Conservation (phyloP, 2,329 filamentous ascomycete species). For the Diaporthe humulicola region DNA sequence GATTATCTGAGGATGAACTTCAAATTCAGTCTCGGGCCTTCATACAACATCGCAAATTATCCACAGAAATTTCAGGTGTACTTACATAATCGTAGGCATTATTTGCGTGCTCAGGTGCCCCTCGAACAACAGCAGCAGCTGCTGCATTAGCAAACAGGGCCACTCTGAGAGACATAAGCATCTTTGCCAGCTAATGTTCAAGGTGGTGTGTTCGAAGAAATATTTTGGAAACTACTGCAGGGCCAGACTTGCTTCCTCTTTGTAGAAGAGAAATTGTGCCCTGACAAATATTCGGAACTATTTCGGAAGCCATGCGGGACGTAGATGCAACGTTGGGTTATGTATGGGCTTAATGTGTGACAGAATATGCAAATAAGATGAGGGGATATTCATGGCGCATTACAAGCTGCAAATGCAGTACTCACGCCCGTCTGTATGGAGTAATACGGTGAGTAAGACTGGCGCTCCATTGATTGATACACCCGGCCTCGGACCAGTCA, state of each 20-base stretch:
- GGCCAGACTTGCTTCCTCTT: background rate
- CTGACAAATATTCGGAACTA: background rate
- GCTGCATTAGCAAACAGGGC: background rate
- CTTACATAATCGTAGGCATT: constrained; percentile 19
- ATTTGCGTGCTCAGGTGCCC: background rate
- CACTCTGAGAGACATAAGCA: background rate
- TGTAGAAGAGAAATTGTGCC: background rate
- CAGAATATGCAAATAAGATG: background rate
- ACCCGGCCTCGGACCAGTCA: background rate
- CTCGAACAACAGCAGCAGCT: background rate
- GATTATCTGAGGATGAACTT: background rate
- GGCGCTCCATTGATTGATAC: background rate
- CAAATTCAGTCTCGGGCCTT: background rate
- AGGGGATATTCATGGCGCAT: background rate
- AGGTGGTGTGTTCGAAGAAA: too few relatives aligned
- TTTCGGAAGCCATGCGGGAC: background rate
- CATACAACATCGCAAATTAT: fast-evolving
- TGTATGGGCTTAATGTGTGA: background rate
- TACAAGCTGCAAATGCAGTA: background rate
- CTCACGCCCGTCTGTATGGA: background rate
- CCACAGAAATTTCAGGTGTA: background rate
- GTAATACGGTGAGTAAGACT: constrained; percentile 10
- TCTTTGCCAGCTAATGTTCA: background rate
- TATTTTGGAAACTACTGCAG: background rate
- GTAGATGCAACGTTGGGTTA: background rate